These are phyloP conservation scores for Wickerhamiella occidentalis DNA, from an alignment of 805 yeast genomes.

Conservation along the genomic window DNA sequence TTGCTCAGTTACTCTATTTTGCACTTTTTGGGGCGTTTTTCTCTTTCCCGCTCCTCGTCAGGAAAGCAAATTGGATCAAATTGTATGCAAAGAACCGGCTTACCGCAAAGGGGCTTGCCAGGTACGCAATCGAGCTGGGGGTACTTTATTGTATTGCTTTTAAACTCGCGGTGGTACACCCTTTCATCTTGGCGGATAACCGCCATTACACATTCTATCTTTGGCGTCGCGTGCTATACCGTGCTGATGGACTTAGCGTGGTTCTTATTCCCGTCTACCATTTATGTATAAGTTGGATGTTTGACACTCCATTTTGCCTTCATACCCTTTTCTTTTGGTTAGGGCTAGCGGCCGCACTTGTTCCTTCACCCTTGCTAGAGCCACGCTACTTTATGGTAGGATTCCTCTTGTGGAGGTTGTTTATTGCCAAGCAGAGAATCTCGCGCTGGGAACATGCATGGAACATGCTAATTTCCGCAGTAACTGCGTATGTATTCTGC, in stretches of 20 bases:
- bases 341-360: constrained; percentile 48
- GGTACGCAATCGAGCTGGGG: constrained; percentile 13
- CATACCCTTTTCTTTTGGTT: constrained; percentile 34
- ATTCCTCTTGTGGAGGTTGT: constrained; percentile 58
- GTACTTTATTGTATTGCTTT: constrained; percentile 16
- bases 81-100: constrained; percentile 4
- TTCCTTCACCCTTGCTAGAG: constrained; percentile 88
- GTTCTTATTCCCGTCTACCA: constrained; percentile 60
- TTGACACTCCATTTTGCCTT: constrained; percentile 22
- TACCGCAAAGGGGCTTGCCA: not conserved
- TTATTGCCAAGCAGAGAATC: constrained; percentile 28
- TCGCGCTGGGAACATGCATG: constrained; percentile 47
- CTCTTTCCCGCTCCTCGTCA: constrained; percentile 64
- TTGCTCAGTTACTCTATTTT: constrained; percentile 76
- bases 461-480: constrained; percentile 44
- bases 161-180: constrained; percentile 57
- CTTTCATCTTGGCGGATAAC: constrained; percentile 85
- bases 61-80: constrained; percentile 12
- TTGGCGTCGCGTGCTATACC: constrained; percentile 51
- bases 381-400: constrained; percentile 89
- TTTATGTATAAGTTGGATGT: constrained; percentile 33
- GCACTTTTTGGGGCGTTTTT: constrained; percentile 48
- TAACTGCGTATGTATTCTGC: constrained; percentile 45
- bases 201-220: constrained; percentile 87
- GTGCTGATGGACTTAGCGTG: constrained; percentile 29